Percentiles rank a stretch among this genome's conserved stretches.
These are phyloP conservation scores for Fusarium sp. DNA, from an alignment of 2,329 filamentous ascomycete species.

Conservation along the genomic window DNA sequence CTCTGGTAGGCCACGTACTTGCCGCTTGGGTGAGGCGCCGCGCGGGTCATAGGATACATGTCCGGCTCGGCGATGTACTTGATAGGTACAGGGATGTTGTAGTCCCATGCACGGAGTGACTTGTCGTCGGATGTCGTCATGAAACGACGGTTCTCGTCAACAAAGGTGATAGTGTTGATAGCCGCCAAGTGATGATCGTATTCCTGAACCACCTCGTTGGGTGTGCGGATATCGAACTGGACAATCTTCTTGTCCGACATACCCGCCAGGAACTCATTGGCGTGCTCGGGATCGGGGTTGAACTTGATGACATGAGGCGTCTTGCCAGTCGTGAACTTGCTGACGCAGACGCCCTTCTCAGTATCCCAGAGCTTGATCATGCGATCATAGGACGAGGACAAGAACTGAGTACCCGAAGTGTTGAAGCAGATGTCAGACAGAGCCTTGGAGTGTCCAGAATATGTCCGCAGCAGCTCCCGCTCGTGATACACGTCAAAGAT, in stretches of 20 bases:
- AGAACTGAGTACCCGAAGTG: constrained; percentile 82
- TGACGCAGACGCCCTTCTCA: constrained; percentile 89
- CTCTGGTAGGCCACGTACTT: constrained; percentile 96
- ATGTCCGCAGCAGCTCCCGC: constrained; percentile 89
- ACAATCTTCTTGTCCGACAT: constrained; percentile 99
- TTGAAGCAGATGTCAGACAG: constrained; percentile 93
- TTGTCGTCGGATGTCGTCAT: constrained; percentile 99
- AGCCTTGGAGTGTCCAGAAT: constrained; percentile 88
- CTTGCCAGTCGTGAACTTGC: constrained; percentile 91
- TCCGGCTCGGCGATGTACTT: constrained; percentile 98
- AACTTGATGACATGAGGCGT: constrained; percentile 96
- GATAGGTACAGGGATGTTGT: constrained; percentile 97
- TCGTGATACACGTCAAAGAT: constrained; percentile 96
- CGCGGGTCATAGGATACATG: constrained; percentile 96
- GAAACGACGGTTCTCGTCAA: constrained; percentile 93
- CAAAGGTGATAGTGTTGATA: constrained; percentile 97
- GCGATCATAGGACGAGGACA: constrained; percentile 92
- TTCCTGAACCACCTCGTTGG: constrained; percentile 87
- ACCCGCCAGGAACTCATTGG: constrained; percentile 92
- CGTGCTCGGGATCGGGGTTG: constrained; percentile 81
- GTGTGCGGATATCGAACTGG: constrained; percentile 89
- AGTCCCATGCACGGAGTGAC: constrained; percentile 96
- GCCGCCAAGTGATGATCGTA: constrained; percentile 99
- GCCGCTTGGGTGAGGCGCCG: constrained; percentile 85
- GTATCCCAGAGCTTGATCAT: constrained; percentile 99